These are phyloP conservation scores for Aspergillus neotritici DNA, from an alignment of 2,329 filamentous ascomycete species.

Conservation along the genomic window DNA sequence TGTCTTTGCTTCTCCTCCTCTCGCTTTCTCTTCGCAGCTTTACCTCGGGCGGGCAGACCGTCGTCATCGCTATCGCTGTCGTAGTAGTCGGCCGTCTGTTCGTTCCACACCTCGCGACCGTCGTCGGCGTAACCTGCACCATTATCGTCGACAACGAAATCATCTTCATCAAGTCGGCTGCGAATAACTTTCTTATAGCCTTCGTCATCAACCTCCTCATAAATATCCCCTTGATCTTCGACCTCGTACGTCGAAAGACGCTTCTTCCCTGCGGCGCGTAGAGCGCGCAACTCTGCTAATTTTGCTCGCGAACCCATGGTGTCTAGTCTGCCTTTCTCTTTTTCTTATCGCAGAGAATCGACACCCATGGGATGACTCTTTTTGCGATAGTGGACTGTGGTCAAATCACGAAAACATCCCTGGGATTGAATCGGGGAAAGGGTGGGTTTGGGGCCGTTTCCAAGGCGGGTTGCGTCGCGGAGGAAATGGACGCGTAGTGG, in stretches of 20 bases:
- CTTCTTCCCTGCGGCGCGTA: constrained; percentile 86
- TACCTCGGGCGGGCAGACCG: constrained; percentile 57
- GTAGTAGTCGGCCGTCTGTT: constrained; percentile 51
- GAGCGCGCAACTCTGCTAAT: constrained; percentile 70
- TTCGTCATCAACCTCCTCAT: constrained; percentile 95
- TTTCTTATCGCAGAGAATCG: not conserved
- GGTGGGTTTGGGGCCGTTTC: too few relatives aligned
- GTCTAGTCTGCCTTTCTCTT: not conserved
- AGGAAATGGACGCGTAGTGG: too few relatives aligned
- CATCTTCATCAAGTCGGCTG: constrained; percentile 81
- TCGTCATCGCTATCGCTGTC: constrained; percentile 73
- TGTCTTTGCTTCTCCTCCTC: constrained; percentile 81
- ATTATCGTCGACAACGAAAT: constrained; percentile 98
- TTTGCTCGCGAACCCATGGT: constrained; percentile 32
- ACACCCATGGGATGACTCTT: constrained; percentile 4
- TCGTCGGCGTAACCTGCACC: constrained; percentile 96
- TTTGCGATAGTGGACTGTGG: not conserved
- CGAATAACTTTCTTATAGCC: constrained; percentile 95
- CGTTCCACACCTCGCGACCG: constrained; percentile 87
- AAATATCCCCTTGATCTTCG: constrained; percentile 75
- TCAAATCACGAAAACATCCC: not conserved
- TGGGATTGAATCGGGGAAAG: too few relatives aligned
- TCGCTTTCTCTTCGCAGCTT: constrained; percentile 72
- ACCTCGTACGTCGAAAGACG: constrained; percentile 81
- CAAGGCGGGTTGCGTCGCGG: too few relatives aligned